A percentile compares a stretch with the other conserved stretches of the same genome.
These are phyloP conservation scores for Neofusicoccum cordaticola DNA, from an alignment of 2,329 filamentous ascomycete species.

Conservation along the genomic window DNA sequence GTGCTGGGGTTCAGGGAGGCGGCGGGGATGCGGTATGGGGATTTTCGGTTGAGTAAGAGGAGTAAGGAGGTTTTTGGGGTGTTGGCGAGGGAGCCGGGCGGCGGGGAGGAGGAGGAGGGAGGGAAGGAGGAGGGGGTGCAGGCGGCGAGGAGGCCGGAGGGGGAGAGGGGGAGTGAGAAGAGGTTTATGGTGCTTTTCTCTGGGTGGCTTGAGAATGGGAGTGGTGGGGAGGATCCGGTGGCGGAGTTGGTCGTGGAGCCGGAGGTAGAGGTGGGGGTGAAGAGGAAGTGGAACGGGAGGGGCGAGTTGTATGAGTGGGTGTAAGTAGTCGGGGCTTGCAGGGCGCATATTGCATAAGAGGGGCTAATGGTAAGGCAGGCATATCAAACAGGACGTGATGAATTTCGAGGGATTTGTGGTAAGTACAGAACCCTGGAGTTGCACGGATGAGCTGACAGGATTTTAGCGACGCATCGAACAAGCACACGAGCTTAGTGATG, in stretches of 20 bases:
- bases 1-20: background rate
- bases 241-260: background rate
- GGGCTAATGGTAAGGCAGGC: background rate
- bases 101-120: background rate
- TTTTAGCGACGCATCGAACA: background rate
- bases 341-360: background rate
- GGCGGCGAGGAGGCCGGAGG: background rate
- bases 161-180: background rate
- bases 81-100: background rate
- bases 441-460: background rate
- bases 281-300: background rate
- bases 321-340: background rate
- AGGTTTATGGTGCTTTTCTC: background rate
- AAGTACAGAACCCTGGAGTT: background rate
- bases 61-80: background rate
- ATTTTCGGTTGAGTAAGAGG: background rate
- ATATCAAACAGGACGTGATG: conserved; percentile 6
- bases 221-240: conserved; percentile 6
- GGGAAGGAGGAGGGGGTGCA: background rate
- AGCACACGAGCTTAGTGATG: background rate
- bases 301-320: background rate
- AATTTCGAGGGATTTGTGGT: background rate
- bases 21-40: background rate
- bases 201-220: background rate
- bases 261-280: background rate